Evolutionary conservation across 140 eudicot genomes (phyloP), one percentile per base, ranked within the genome.

Genomic region (Artemisia princeps): DNA sequence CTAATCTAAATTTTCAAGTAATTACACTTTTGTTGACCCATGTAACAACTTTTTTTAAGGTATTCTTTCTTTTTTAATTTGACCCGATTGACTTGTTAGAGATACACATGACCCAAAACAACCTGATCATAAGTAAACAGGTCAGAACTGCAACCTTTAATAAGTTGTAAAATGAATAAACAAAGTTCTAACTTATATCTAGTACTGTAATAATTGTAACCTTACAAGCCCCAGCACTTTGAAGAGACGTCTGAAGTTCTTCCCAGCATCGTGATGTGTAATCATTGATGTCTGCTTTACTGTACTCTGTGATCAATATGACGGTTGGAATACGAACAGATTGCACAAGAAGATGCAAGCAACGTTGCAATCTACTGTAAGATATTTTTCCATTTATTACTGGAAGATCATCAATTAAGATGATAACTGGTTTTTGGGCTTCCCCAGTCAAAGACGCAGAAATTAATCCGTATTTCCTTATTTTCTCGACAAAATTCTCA

Each of bases 391-490:
- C 98, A 71, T 84, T 81, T 65, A 81, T 81, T 14, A 82, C 88
- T 11, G 98, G 98, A 72, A 92, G 95, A 78, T 92, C 98, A 74
- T 92, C 98, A 70, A 92, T 84, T 71, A 92, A 70, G 24, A 87
- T 85, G 16, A 85, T 67, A 67, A 64, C 5, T 37, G 84, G 76
- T 58, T 79, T 60, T 57, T 76, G 73, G 14, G 85, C 48, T 50
- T 69, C 68, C 22, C 67, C 60, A 9, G 58, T 76, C 42, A 23
- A 15, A 28, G 95, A 81, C 14, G 83, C 73, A 23, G 88, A 44
- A 73, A 85, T 77, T 45, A 82, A 28, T 64, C 96, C 95, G 68
- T 83, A 92, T 76, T 92, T 92, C 69, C 95, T 82, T 68, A 74
- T 79, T 78, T 72, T 81, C 40, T 92, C 98, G 4, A 88, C 92